phyloP scores from a whole-genome alignment of 2,329 filamentous ascomycete species.

The Raffaelea deltoideospora region DNA sequence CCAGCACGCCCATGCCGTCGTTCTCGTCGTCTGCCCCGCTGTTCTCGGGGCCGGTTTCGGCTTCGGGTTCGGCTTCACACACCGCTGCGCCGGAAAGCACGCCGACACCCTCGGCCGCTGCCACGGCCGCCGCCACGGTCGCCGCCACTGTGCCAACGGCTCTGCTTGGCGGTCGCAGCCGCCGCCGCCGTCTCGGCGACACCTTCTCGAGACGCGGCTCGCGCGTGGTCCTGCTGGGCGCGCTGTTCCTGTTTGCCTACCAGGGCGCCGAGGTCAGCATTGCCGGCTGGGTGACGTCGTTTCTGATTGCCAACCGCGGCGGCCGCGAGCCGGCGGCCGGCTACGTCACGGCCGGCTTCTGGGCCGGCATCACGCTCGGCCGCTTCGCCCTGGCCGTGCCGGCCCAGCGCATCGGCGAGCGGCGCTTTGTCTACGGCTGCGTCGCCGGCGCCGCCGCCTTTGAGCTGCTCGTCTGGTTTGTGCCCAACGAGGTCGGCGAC shows the following conservation, averaged over 20 bases:
- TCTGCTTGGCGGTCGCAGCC: not conserved
- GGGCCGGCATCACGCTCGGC: slow-evolving; percentile 62
- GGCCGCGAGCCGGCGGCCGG: slow-evolving; percentile 58
- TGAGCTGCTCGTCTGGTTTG: slow-evolving; percentile 63
- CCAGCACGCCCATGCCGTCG: slow-evolving; percentile 1
- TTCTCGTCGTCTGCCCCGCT: slow-evolving; percentile 4
- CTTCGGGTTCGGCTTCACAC: not conserved
- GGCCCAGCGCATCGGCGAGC: slow-evolving; percentile 55
- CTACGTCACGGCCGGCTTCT: slow-evolving; percentile 61
- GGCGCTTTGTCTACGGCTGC: slow-evolving; percentile 48
- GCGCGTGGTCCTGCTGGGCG: slow-evolving; percentile 54
- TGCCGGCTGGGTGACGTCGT: slow-evolving; percentile 77
- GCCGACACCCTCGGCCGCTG: slow-evolving; percentile 6
- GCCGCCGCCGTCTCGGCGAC: slow-evolving; percentile 17
- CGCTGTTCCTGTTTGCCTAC: slow-evolving; percentile 73
- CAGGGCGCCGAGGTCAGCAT: slow-evolving; percentile 75
- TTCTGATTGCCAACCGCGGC: slow-evolving; percentile 57
- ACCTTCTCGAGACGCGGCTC: slow-evolving; percentile 33
- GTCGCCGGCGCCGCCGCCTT: slow-evolving; percentile 47
- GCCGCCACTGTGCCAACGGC: not conserved
- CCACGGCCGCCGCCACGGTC: slow-evolving; percentile 5
- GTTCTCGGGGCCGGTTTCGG: no score
- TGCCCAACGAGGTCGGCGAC: slow-evolving; percentile 60
- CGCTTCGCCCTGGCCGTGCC: slow-evolving; percentile 56
- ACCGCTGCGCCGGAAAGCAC: not conserved